Percentiles rank a stretch among this genome's conserved stretches.
Evolutionary conservation across 768 basidiomycete genomes (phyloP).

Genomic region (Rickenella mellea): DNA sequence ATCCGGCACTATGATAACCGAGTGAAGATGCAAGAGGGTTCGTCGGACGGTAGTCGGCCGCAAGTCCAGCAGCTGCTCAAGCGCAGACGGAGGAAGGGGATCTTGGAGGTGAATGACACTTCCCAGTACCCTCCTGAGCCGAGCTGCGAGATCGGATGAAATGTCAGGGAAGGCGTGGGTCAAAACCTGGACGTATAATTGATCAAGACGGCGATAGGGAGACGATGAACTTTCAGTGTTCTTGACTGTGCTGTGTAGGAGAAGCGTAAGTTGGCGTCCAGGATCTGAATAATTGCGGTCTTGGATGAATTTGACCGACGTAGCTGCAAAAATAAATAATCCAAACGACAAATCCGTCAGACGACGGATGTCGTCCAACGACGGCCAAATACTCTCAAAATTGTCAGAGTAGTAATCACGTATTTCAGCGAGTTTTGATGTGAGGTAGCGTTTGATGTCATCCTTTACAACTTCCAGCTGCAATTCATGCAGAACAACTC

Average conservation of each 20-base stretch:
- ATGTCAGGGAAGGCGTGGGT: conserved; percentile 6
- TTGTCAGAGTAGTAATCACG: no score
- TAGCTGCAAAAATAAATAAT: conserved; percentile 15
- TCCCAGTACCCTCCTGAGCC: no score
- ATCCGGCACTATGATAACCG: conserved; percentile 9
- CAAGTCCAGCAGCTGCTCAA: no score
- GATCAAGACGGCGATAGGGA: conserved; percentile 9
- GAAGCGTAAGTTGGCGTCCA: neutral
- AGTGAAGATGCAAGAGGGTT: conserved; percentile 8
- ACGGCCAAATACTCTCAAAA: no score
- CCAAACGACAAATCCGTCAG: conserved; percentile 8
- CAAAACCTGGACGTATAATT: conserved; percentile 7
- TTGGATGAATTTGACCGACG: conserved; percentile 12
- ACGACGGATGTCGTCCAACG: conserved; percentile 3
- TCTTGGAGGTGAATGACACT: no score
- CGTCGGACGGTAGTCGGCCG: no score
- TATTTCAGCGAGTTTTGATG: no score
- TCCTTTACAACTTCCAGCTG: no score
- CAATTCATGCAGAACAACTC: no score
- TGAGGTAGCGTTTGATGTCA: no score
- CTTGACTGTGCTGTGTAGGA: no score
- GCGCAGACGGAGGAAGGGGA: no score
- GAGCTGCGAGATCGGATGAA: neutral
- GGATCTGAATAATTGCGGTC: conserved; percentile 3
- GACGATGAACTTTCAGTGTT: neutral